Evolutionary conservation across 768 basidiomycete species (phyloP).

Genomic region (Naganishia randhawae): DNA sequence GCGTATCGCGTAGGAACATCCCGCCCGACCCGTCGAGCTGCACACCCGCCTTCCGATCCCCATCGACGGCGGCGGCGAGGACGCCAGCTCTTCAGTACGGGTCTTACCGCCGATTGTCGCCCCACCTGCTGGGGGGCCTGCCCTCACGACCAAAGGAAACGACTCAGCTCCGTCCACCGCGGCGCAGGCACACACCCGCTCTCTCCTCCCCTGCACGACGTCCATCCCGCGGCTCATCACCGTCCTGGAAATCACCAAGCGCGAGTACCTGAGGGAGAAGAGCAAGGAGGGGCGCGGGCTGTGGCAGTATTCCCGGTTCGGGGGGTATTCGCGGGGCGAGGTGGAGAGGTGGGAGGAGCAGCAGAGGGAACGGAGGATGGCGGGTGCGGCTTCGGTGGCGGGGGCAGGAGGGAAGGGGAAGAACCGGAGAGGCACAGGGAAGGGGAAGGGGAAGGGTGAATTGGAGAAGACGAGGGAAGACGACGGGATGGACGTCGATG

Average conservation of each 20-base stretch:
- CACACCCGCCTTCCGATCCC: neutral
- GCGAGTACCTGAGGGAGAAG: slow-evolving; percentile 58
- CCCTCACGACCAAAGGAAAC: no score
- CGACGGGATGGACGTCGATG: neutral
- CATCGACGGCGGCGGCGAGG: no score
- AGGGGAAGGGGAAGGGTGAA: neutral
- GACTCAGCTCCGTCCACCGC: no score
- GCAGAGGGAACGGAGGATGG: slow-evolving; percentile 24
- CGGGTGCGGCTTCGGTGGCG: slow-evolving; percentile 26
- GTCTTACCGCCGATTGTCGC: no score
- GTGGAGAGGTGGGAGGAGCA: slow-evolving; percentile 12
- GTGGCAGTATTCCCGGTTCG: slow-evolving; percentile 44
- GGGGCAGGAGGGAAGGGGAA: slow-evolving; percentile 37
- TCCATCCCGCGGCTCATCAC: slow-evolving; percentile 65
- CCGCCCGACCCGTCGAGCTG: neutral
- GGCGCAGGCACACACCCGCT: neutral
- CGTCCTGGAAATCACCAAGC: slow-evolving; percentile 78
- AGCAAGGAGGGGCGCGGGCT: slow-evolving; percentile 29
- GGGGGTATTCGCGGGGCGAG: slow-evolving; percentile 27
- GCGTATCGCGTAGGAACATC: neutral
- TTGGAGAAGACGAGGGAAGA: neutral
- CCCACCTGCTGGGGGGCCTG: no score
- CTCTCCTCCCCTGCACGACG: slow-evolving; percentile 38
- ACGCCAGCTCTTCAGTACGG: no score
- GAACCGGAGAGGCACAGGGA: slow-evolving; percentile 5